Base-by-base conservation (phyloP, 164 flowering plant genomes). In the Liquidambar formosana region DNA sequence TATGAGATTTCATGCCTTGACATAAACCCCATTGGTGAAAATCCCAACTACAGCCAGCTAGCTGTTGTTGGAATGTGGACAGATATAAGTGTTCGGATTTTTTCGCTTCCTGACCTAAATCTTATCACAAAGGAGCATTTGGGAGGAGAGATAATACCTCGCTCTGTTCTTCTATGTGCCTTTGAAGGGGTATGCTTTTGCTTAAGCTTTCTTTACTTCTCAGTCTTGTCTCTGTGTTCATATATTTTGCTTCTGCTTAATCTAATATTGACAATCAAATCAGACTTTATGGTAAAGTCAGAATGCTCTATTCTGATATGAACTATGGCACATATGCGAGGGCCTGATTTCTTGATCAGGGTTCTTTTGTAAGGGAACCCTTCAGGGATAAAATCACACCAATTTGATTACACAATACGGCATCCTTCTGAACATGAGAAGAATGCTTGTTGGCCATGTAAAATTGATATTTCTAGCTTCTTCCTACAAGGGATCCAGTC, bases 1-100 rank as follows among this genome's bases (percentile, higher is more conserved):
- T 83, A 86, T 83, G 97, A 96, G 66, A 81, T 93, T 72, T 93
- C 98, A 28, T 96, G 99, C 79, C 89, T 96, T 70, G 99, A 96
- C 79, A 89, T 96, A 67, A 96, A 92, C 49, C 98, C 99, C 16
- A 89, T 93, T 59, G 94, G 98, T 61, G 91, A 89, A 64, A 85
- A 91, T 73, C 83, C 88, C 25, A 87, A 82, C 67, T 75, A 60
- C 38, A 96, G 99, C 79, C 87, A 86, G 68, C 77, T 90, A 23
- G 99, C 97, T 73, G 98, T 92, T 21, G 98, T 96, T 81, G 99
- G 99, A 75, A 93, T 93, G 99, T 96, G 99, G 99, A 93, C 98
- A 19, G 99, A 96, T 68, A 88, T 90, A 67, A 93, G 95, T 66
- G 96, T 91, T 46, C 78, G 88, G 77, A 86, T 93, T 71, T 96